Evolutionary conservation across 768 basidiomycete species (phyloP), one percentile per base, ranked within the genome.

Genomic region (Trametes sanguinea): DNA sequence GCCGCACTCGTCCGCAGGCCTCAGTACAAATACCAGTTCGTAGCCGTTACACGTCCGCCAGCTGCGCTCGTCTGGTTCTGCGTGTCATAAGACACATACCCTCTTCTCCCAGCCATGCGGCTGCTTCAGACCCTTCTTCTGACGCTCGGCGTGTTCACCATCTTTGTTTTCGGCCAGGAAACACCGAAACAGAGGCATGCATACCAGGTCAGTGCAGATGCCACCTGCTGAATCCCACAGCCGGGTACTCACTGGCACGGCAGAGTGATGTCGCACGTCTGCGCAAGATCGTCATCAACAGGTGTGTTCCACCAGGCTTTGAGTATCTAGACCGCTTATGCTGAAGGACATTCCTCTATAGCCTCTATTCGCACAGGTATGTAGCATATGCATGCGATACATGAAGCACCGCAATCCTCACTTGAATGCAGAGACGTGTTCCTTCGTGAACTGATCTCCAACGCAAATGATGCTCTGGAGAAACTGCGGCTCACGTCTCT

Each of bases 381-480:
- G 76, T 75, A 17, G 16, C 17, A 27, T 2, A 5, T 29, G 13
- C 2, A 17, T 29, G 7, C 32, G 1, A 14, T 13, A 11, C 6
- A 16, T 42, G 14, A 17, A 9, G 32, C 14, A 40, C 55, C 52
- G 6, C 16, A n/a, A 32, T 55, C 14, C 40, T 60, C 16, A 45
- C 51, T 33, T 37, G 50, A 6, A 17, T 27, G 17, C 57, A 92
- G 90, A 69, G 90, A 92, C 44, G 85, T 93, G 30, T 94, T 93
- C 73, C 81, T 94, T 51, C 92, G 95, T 46, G 95, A 98, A 74
- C 80, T 95, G 51, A 84, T 95, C 66, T 95, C 94, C 6, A 96
- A 96, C 70, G 90, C 95, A 44, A 97, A 98, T 73, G 97, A 99
- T 72, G 97, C 97, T 2, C 79, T 98, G 54, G 96, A 98, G 74